phyloP scores from a whole-genome alignment of 1,139 yeast species.

The Cylindricascospora bacillispora region DNA sequence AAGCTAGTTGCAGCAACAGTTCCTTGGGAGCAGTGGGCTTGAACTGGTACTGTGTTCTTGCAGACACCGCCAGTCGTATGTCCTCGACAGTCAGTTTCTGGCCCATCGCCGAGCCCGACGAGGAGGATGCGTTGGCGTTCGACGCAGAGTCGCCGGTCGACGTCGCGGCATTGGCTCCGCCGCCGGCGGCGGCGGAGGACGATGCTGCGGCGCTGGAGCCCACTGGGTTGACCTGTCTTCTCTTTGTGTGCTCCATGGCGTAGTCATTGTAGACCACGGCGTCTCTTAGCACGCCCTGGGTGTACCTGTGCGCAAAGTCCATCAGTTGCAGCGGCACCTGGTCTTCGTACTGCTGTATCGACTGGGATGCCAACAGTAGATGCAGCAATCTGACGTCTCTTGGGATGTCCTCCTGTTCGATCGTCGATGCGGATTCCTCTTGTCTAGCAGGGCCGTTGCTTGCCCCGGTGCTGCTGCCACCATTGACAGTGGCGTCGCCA shows the following conservation, averaged over 20 bases:
- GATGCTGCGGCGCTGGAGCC: conserved; percentile 27
- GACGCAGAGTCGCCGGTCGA: conserved; percentile 13
- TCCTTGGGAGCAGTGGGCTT: conserved; percentile 89
- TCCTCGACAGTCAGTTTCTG: conserved; percentile 69
- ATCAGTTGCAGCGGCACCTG: conserved; percentile 88
- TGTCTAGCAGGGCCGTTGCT: no score
- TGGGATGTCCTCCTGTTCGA: conserved; percentile 39
- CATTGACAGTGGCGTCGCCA: neutral
- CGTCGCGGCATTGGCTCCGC: conserved; percentile 25
- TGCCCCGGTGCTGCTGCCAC: no score
- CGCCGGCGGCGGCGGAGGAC: conserved; percentile 16
- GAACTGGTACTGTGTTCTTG: conserved; percentile 87
- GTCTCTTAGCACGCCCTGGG: conserved; percentile 75
- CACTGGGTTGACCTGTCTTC: conserved; percentile 28
- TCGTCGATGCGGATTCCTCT: no score
- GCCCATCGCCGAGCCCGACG: conserved; percentile 5
- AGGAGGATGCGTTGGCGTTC: conserved; percentile 2
- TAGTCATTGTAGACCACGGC: conserved; percentile 85
- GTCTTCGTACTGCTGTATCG: conserved; percentile 84
- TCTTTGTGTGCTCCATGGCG: conserved; percentile 36
- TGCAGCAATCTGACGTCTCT: conserved; percentile 86
- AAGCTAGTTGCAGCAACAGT: conserved; percentile 75
- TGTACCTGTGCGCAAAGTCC: conserved; percentile 90
- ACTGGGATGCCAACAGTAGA: conserved; percentile 84
- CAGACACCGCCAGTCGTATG: conserved; percentile 81